Base-by-base conservation (phyloP, 306 rosid species). In the Inga laurina region DNA sequence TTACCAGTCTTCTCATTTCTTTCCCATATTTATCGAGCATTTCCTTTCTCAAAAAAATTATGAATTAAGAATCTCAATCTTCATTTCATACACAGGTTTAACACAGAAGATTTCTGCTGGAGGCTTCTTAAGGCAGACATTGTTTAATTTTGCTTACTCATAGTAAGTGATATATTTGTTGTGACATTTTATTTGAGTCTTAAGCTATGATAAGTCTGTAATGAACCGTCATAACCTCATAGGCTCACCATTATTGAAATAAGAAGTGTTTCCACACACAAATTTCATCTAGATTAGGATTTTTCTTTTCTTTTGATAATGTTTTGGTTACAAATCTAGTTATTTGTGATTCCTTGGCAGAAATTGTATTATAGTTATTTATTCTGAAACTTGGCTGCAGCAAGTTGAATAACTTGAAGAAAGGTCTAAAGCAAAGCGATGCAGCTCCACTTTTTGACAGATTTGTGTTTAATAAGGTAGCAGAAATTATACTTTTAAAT, bases 381-480 rank as follows among this genome's bases (percentile, higher is more conserved):
- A 39, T 79, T 70, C 78, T 57, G 66, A 54, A 75, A 73, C 65
- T 74, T 83, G 79, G 62, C 85, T 79, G 86, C 93, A 96, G 98
- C 81, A 96, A 96, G 91, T 68, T 87, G 72, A 72, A 77, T 78
- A 88, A 89, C 86, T 83, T 96, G 97, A 86, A 81, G 88, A 94
- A 90, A 79, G 99, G 98, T 84, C 21, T 5, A 21, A 82, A 76
- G 24, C 94, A 91, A 79, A 86, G 0, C 1, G 82, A 82, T 44
- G 98, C 98, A 35, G 79, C 97, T 88, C 94, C 97, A 73, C 41
- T 96, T 67, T 68, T 76, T 85, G 99, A 96, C 87, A 92, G 59
- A 91, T 9, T 96, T 81, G 99, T 96, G 79, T 96, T 96, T 77
- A 86, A 84, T 68, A 91, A 96, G 99, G 99, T 96, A 35, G 82